Conservation (phyloP, 768 basidiomycete genomes). For the Gloeopeniophorella convolvens region DNA sequence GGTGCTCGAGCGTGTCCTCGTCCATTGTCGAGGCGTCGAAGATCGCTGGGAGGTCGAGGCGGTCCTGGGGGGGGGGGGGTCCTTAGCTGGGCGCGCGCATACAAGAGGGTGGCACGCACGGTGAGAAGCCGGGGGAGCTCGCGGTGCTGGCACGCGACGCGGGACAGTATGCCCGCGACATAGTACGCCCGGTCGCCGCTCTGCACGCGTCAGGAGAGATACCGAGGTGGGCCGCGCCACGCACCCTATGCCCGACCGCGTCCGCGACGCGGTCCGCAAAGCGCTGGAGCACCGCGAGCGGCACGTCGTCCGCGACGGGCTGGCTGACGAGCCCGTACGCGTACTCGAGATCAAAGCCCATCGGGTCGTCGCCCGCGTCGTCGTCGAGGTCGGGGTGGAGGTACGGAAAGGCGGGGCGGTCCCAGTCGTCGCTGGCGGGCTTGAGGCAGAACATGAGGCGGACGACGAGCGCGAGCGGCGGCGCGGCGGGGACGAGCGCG, state of each 20-base stretch:
- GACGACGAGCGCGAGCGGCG: slow-evolving; percentile 57
- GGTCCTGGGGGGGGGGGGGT: slow-evolving; percentile 36
- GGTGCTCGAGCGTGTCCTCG: slow-evolving; percentile 45
- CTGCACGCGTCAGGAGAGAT: slow-evolving; percentile 28
- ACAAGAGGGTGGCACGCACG: slow-evolving; percentile 27
- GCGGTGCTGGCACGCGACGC: slow-evolving; percentile 61
- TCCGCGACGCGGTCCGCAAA: slow-evolving; percentile 55
- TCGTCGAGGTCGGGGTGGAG: slow-evolving; percentile 55
- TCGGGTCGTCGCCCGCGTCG: slow-evolving; percentile 39
- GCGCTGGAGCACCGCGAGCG: slow-evolving; percentile 41
- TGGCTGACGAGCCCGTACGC: slow-evolving; percentile 47
- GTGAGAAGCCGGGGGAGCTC: slow-evolving; percentile 37
- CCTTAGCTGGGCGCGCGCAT: neutral
- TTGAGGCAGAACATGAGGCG: slow-evolving; percentile 77
- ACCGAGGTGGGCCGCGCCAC: slow-evolving; percentile 15
- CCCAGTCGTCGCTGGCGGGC: slow-evolving; percentile 75
- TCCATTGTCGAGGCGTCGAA: slow-evolving; percentile 51
- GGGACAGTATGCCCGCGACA: slow-evolving; percentile 55
- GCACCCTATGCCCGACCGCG: slow-evolving; percentile 51
- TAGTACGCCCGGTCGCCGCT: slow-evolving; percentile 50
- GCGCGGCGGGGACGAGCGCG: slow-evolving; percentile 51
- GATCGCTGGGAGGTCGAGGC: slow-evolving; percentile 46
- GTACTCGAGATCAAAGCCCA: slow-evolving; percentile 51
- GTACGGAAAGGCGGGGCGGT: slow-evolving; percentile 64
- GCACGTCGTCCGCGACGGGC: slow-evolving; percentile 53